Base-by-base conservation (phyloP, 257 asterid genomes). In the Plantago elongata region DNA sequence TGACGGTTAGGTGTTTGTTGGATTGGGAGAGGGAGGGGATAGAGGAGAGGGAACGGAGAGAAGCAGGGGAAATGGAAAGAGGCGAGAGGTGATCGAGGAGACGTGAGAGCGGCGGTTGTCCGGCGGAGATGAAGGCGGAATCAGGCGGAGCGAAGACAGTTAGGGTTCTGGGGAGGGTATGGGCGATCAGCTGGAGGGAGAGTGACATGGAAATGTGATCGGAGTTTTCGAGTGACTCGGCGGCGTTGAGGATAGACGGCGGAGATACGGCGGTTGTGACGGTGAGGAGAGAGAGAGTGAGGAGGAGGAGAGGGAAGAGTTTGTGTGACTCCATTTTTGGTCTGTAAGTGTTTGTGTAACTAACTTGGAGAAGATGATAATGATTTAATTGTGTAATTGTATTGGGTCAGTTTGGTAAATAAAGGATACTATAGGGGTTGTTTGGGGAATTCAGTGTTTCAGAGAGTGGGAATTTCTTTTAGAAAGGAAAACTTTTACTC, bases 61-160 rank as follows among this genome's bases (percentile, higher is more conserved):
- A 76, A 0, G 80, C 34, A 6, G 77, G 70, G 64, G 97, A 79
- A 62, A 90, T 77, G 0, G 83, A 77, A 16, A 90, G 64, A 0
- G 96, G 93, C 58, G 95, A 82, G 54, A 90, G 75, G 57, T 90
- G 98, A 54, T 83, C 89, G 54, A 82, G 95, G 66, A 88, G 82
- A 30, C 60, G 81, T 3, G 83, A 49, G 60, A 83, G 86, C 0
- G 98, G 73, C 0, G 96, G 98, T 67, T 90, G 96, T 13, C 95
- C 96, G 63, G 49, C 42, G 22, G 67, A 6, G 51, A 40, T 9
- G 61, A 90, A 90, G 65, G 87, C 74, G 38, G 83, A 38, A 68
- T 90, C 83, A 14, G 95, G 94, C 37, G 96, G 97, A 4, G 94
- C 67, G 81, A 90, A 90, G 17, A 90, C 72, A 40, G 96, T 87